A percentile compares a stretch with the other conserved stretches of the same genome.
Evolutionary conservation across 208 protist genomes (phyloP).

Genomic region (Leptomonas pyrrhocoris): DNA sequence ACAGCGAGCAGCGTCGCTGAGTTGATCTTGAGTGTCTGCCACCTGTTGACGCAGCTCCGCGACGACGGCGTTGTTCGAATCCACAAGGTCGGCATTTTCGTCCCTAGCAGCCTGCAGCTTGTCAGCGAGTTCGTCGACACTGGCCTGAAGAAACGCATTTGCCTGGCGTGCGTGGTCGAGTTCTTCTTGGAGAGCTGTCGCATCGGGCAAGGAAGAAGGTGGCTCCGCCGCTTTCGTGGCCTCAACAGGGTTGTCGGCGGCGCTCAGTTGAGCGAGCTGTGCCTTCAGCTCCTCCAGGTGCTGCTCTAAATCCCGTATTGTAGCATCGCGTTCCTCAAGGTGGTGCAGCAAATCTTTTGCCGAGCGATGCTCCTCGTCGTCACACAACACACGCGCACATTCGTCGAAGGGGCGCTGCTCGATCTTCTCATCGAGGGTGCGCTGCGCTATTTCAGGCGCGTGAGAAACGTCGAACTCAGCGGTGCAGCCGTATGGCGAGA

Average conservation of each 20-base stretch:
- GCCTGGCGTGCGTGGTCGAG: background rate
- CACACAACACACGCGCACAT: background rate
- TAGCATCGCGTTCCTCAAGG: background rate
- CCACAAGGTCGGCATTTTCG: slow-evolving; percentile 3
- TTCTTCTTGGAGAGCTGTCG: background rate
- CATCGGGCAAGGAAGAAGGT: no score
- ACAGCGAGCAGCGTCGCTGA: background rate
- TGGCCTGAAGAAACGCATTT: no score
- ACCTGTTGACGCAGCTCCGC: background rate
- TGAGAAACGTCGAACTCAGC: slow-evolving; percentile 11
- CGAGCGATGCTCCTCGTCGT: background rate
- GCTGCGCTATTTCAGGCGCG: background rate
- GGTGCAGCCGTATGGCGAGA: background rate
- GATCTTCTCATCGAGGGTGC: background rate
- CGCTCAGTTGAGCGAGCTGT: background rate
- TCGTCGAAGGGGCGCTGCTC: background rate
- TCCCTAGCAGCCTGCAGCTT: background rate
- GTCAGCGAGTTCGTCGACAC: background rate
- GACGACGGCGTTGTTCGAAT: background rate
- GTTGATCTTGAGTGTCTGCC: background rate
- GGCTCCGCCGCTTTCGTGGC: no score
- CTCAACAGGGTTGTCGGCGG: no score
- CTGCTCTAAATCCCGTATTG: background rate
- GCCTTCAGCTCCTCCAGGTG: background rate
- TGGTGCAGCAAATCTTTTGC: background rate